Base-by-base conservation (phyloP, 176 grass and related monocot species). In the Oryza australiensis region DNA sequence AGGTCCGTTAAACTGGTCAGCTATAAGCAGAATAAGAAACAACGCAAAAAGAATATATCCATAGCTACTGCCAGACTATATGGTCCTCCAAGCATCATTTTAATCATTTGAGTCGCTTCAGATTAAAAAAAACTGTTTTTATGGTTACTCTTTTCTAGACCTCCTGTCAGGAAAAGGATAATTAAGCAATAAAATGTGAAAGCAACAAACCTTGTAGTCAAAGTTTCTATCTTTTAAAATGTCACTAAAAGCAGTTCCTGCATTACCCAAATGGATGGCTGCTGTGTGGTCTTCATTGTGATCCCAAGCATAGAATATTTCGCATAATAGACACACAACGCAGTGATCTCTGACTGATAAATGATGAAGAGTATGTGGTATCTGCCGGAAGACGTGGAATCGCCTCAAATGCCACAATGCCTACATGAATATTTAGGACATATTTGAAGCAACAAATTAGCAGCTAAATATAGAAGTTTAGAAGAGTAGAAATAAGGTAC, bases 331-430 rank as follows among this genome's bases (percentile, higher is more conserved):
- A 33, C 62, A 79, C 24, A 48, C 34, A 66, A 79, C 12, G 26
- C 76, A 66, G 26, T 66, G 62, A 10, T 30, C 62, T 29, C 63
- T 37, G 46, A 33, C 62, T 23, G 40, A 32, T n/a, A 48, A 4
- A 79, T 79, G 76, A 79, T 62, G 76, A 16, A 65, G 41, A 30
- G 46, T 40, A 78, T 42, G 8, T 65, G 75, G 37, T 37, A 65
- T 29, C 40, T 12, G 23, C 37, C 42, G 76, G 60, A 79, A 79
- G 13, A 66, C 40, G 20, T 79, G 76, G 76, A 79, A 49, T 66
- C 45, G 40, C 9, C 10, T 66, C 62, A 66, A 66, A 30, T 78
- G 75, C 75, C 75, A 78, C 26, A 79, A 48, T 66, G 76, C 37
- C 60, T 79, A 26, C 76, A 79, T 16, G n/a, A 32, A 20, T 63